Evolutionary conservation across 805 yeast genomes (phyloP), one percentile per base, ranked within the genome.

Genomic region (Metschnikowia koreensis): DNA sequence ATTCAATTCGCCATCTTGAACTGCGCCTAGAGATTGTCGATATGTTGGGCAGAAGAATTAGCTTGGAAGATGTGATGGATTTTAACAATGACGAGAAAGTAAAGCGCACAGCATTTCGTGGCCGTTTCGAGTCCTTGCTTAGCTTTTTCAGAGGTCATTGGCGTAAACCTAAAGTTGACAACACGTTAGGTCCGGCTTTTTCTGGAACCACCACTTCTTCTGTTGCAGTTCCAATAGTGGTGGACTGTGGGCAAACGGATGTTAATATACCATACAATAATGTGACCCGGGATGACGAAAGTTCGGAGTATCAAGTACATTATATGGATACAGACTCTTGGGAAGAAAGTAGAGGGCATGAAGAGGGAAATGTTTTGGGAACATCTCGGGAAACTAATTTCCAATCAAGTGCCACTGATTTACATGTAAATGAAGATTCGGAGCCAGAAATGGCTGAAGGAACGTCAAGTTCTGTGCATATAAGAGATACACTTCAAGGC

Each of bases 21-120:
- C 72, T 75, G 54, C 66, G 74, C 33, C 64, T 70, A 29, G 89
- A 85, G 55, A 68, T 76, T 45, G 69, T 71, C 55, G 86, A 86
- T 0, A 80, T 86, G 9, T 73, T 86, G 43, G 92, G 92, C 0
- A 73, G 90, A 53, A 74, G 80, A 54, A 66, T 75, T 46, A 77
- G 83, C 33, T 68, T 73, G 45, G 83, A 80, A 45, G 81, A 79
- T 50, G 65, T 61, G 34, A 46, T 53, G 53, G 55, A 52, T 40
- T 57, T 57, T 46, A 51, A 51, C 50, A 50, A 51, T 26, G 68
- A 66, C 22, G 62, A 58, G 34, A 60, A 62, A 51, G 60, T 59
- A 31, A 41, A 59, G 8, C 65, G 68, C 45, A 65, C 68, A 38
- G 43, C 48, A 6, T 31, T 42, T 31, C 75, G 76, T 2, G 71